phyloP scores from a whole-genome alignment of 768 basidiomycete genomes.

The Gyrodon lividus region DNA sequence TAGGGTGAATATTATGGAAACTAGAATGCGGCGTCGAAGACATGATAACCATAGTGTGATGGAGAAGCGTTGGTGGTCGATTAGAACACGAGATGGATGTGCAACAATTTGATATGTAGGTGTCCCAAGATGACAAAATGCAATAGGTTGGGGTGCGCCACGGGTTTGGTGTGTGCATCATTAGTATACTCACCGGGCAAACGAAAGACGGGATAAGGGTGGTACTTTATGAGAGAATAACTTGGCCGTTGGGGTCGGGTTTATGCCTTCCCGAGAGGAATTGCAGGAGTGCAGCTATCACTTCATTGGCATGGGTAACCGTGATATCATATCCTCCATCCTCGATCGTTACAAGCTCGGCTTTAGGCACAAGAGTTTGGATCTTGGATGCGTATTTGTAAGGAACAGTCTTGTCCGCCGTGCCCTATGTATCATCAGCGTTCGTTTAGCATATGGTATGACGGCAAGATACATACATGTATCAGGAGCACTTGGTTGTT shows the following conservation, averaged over 20 bases:
- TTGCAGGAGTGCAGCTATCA: constrained; percentile 26
- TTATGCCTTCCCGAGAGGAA: constrained; percentile 21
- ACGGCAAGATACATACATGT: constrained; percentile 44
- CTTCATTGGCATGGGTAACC: constrained; percentile 31
- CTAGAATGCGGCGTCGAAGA: background rate
- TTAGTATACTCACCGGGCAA: background rate
- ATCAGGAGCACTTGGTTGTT: constrained; percentile 57
- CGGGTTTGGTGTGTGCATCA: background rate
- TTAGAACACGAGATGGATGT: background rate
- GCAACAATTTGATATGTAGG: background rate
- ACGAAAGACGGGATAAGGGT: background rate
- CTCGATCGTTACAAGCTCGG: constrained; percentile 29
- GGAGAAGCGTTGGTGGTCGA: background rate
- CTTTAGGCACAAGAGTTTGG: constrained; percentile 27
- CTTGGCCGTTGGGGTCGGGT: background rate
- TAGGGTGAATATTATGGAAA: background rate
- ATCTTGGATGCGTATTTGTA: constrained; percentile 34
- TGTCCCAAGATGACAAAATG: background rate
- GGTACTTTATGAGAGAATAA: background rate
- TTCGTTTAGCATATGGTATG: background rate
- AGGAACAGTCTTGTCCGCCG: constrained; percentile 33
- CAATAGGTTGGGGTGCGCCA: background rate
- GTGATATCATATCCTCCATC: constrained; percentile 33
- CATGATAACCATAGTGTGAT: background rate
- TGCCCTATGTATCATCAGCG: constrained; percentile 24